Base-by-base conservation (phyloP, 2,329 filamentous ascomycete genomes). In the Leptographium lundbergii region DNA sequence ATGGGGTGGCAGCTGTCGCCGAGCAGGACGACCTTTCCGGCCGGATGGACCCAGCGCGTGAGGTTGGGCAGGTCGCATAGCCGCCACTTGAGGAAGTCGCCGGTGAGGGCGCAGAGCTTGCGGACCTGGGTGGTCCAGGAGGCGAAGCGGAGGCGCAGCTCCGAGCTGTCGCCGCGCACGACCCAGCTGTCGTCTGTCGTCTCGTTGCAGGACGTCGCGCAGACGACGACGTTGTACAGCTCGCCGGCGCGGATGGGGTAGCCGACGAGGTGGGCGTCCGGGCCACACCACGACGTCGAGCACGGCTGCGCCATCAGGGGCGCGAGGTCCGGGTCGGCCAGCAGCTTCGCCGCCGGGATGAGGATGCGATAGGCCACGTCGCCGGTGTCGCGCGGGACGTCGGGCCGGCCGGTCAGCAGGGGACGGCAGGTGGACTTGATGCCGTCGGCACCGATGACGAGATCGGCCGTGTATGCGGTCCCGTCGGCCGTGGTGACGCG, bases 1-100 rank as follows among this genome's bases (percentile, higher is more conserved):
- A 76, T 77, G 0, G 75, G 74, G 63, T 78, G 75, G 59, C 71
- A 74, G 14, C 70, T 66, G 59, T 78, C 76, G 3, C 75, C 76
- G 3, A 77, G 66, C 34, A 78, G 66, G 24, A 69, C 69, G 14
- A 70, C 72, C 36, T 70, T 72, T n/a, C 73, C 73, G 1, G 63
- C 65, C 0, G 69, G 67, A 63, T 74, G 72, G 0, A 71, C 68
- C 75, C 74, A 78, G n/a, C 66, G 66, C 3, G 67, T 61, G 50
- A 78, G 66, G 39, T 69, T 66, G 22, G 68, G 67, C 32, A 75
- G 68, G 62, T 76, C 75, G 59, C 70, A 73, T 4, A 78, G 71
- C 5, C 72, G 70, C 76, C 75, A 78, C 63, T 78, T 77, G 61
- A 73, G 68, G 47, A 75, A 74, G 47, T 71, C 68, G 27, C 69